Evolutionary conservation across 441 rosid species (phyloP), one percentile per base, ranked within the genome.

Genomic region (Populus hybrid): DNA sequence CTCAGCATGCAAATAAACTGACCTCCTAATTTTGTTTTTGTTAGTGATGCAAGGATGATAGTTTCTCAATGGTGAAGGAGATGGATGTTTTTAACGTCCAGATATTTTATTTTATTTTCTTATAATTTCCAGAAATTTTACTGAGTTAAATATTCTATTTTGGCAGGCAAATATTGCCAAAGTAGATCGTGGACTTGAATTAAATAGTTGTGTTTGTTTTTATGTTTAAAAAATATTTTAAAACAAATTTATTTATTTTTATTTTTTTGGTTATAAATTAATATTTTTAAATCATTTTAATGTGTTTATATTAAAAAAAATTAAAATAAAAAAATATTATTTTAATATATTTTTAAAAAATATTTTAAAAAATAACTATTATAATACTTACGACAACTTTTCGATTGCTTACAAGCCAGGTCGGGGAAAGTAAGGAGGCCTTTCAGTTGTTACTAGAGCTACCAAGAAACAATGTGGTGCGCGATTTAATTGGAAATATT

Each of bases 381-480:
- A 6, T 33, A 33, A 33, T 33, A 33, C 1, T 1, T 33, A 0
- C 8, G 1, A 6, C 7, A 12, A 76, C 75, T 65, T 85, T 86
- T 35, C 78, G 68, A 14, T 86, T 83, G n/a, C 84, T 86, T 64
- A 78, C 86, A 40, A 85, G 86, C 66, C 83, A 74, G 66, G 78
- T 80, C n/a, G 75, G 38, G 70, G 86, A 86, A 78, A 76, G 86
- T 68, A 83, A 77, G 78, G 78, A 78, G 40, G 85, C 88, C n/a
- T 71, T 84, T 72, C 79, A 77, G 71, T 72, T 86, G 77, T 59
- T 86, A 12, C 36, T 83, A 68, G 84, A 86, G 63, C 74, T 82
- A 72, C 84, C 87, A 45, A 72, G 75, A 73, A 73, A 69, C 69
- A 64, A 40, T 20, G 76, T 20, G 45, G 80, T 71, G 29, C 76